These are phyloP conservation scores for Coemansia aciculifera DNA, from an alignment of 192 early-diverging fungal genomes.

Conservation along the genomic window DNA sequence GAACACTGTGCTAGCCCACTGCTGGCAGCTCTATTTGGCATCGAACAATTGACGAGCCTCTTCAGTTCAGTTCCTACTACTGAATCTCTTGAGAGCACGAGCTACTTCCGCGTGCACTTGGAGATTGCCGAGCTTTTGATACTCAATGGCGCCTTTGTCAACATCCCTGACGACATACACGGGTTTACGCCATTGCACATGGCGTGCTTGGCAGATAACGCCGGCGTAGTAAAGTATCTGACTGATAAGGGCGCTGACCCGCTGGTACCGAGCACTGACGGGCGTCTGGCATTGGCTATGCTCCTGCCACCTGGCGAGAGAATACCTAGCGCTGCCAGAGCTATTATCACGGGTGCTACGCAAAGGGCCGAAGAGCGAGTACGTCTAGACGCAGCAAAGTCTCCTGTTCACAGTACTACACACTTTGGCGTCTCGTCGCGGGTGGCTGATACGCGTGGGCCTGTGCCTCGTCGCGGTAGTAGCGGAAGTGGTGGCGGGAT, in stretches of 20 bases:
- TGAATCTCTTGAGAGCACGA: background rate
- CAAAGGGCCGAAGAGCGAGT: constrained; percentile 25
- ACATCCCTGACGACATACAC: constrained; percentile 7
- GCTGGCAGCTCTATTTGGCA: constrained; percentile 37
- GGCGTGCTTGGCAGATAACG: constrained; percentile 21
- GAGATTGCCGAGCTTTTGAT: constrained; percentile 48
- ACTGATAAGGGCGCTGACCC: constrained; percentile 44
- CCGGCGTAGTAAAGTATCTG: constrained; percentile 21
- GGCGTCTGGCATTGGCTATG: constrained; percentile 8
- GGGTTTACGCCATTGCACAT: constrained; percentile 34
- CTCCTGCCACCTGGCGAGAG: background rate
- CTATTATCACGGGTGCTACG: constrained; percentile 18
- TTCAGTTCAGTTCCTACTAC: background rate
- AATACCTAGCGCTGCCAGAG: background rate
- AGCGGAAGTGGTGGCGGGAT: constrained; percentile 16
- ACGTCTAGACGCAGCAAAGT: constrained; percentile 10
- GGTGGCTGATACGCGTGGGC: background rate
- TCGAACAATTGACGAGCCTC: background rate
- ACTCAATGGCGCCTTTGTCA: constrained; percentile 41
- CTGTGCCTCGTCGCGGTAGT: background rate
- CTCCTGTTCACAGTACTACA: background rate
- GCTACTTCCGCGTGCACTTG: constrained; percentile 11
- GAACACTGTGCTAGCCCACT: constrained; percentile 14
- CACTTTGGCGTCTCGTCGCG: background rate
- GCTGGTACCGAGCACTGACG: constrained; percentile 8